Evolutionary conservation across 352 stramenopile species (phyloP).

Genomic region (Nothophytophthora sp.): DNA sequence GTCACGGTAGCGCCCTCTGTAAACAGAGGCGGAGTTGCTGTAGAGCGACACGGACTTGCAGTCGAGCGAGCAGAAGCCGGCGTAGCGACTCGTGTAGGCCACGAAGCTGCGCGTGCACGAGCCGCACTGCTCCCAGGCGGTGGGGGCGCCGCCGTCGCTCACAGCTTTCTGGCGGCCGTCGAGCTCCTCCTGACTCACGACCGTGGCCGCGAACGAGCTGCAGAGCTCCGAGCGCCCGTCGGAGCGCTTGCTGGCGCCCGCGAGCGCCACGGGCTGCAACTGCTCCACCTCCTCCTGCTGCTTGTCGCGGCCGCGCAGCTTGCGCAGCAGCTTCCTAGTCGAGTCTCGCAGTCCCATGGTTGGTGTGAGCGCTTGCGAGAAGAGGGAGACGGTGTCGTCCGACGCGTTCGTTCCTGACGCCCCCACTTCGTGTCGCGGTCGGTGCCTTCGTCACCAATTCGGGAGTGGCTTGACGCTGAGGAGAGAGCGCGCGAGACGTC

Average conservation of each 20-base stretch:
- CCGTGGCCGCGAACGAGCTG: conserved; percentile 58
- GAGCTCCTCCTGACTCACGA: conserved; percentile 39
- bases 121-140: conserved; percentile 47
- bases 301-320: conserved; percentile 42
- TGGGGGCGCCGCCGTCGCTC: conserved; percentile 38
- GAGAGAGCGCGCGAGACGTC: no score
- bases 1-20: conserved; percentile 35
- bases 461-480: no score
- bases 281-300: conserved; percentile 61
- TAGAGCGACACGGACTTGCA: conserved; percentile 76
- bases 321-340: conserved; percentile 51
- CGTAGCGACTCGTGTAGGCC: conserved; percentile 47
- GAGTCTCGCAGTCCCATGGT: conserved; percentile 48
- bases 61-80: conserved; percentile 71
- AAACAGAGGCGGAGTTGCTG: conserved; percentile 30
- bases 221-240: conserved; percentile 54
- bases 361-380: not conserved
- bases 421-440: no score
- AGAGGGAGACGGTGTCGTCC: no score
- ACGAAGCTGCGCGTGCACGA: conserved; percentile 70
- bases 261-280: conserved; percentile 66
- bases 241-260: conserved; percentile 60
- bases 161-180: conserved; percentile 46
- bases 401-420: no score
- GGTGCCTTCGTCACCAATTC: no score